Evolutionary conservation across 78 protist genomes (phyloP).

Genomic region (Dictyostelium brefeldianum): DNA sequence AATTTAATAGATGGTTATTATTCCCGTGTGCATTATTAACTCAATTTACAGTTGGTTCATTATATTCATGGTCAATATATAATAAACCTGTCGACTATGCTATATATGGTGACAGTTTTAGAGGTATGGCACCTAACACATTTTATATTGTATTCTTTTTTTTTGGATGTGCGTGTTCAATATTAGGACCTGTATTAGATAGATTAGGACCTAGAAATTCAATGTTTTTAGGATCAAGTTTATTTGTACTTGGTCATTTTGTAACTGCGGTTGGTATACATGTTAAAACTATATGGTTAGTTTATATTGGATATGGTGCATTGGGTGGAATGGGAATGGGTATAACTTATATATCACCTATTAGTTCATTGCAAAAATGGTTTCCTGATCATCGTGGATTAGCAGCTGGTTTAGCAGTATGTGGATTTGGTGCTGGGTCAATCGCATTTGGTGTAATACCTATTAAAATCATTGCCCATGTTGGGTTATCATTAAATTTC

Average conservation of each 20-base stretch:
- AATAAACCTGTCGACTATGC: slow-evolving; percentile 28
- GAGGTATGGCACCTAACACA: slow-evolving; percentile 31
- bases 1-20: slow-evolving; percentile 54
- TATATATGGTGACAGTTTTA: slow-evolving; percentile 6
- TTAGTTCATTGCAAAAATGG: slow-evolving; percentile 86
- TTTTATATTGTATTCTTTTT: slow-evolving; percentile 22
- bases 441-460: slow-evolving; percentile 50
- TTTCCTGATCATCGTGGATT: slow-evolving; percentile 82
- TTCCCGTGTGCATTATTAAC: slow-evolving; percentile 22
- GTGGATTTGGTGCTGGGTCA: slow-evolving; percentile 91
- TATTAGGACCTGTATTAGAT: slow-evolving; percentile 66
- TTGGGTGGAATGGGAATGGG: slow-evolving; percentile 84
- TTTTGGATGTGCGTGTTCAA: slow-evolving; percentile 61
- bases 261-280: slow-evolving; percentile 71
- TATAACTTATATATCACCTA: slow-evolving; percentile 79
- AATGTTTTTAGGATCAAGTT: slow-evolving; percentile 15
- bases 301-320: slow-evolving; percentile 84
- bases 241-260: slow-evolving; percentile 60
- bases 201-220: slow-evolving; percentile 54
- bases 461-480: slow-evolving; percentile 19
- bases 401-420: slow-evolving; percentile 84
- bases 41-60: slow-evolving; percentile 39
- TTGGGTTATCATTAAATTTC: slow-evolving; percentile 74
- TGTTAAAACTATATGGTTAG: slow-evolving; percentile 33
- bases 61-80: slow-evolving; percentile 53